Conservation (phyloP, 78 protist genomes). For the Bodo saltans region DNA sequence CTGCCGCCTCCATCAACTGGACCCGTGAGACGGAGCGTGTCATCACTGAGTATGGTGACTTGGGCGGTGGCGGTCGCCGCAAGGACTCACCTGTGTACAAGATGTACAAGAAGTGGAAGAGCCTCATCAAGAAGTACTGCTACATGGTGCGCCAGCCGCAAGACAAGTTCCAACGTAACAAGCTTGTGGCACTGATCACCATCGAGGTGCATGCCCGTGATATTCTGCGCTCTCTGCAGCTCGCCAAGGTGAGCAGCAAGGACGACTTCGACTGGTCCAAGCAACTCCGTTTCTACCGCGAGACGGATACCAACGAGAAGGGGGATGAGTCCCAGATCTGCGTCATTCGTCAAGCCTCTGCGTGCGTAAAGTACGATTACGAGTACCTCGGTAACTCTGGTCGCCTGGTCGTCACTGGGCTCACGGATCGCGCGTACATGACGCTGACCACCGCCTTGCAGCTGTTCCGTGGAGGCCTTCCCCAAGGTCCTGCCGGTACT, state of each 20-base stretch:
- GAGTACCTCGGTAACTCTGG: slow-evolving; percentile 79
- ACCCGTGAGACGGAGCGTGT: slow-evolving; percentile 44
- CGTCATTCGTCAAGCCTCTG: slow-evolving; percentile 54
- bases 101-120: slow-evolving; percentile 42
- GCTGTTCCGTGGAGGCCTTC: slow-evolving; percentile 62
- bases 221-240: slow-evolving; percentile 56
- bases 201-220: slow-evolving; percentile 84
- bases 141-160: slow-evolving; percentile 51
- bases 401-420: slow-evolving; percentile 82
- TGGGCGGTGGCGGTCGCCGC: slow-evolving; percentile 5
- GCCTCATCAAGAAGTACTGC: slow-evolving; percentile 36
- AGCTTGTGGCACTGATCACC: slow-evolving; percentile 74
- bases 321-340: too few species aligned
- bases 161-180: slow-evolving; percentile 41
- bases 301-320: background rate
- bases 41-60: background rate
- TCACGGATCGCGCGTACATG: slow-evolving; percentile 83
- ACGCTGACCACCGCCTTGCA: slow-evolving; percentile 83
- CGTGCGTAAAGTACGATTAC: slow-evolving; percentile 53
- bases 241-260: background rate
- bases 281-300: slow-evolving; percentile 78
- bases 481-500: slow-evolving; percentile 88
- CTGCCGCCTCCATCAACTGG: slow-evolving; percentile 66
- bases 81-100: slow-evolving; percentile 23
- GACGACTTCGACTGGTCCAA: slow-evolving; percentile 67